phyloP scores from a whole-genome alignment of 2,329 filamentous ascomycete species.

The Tolypocladium amazonense region DNA sequence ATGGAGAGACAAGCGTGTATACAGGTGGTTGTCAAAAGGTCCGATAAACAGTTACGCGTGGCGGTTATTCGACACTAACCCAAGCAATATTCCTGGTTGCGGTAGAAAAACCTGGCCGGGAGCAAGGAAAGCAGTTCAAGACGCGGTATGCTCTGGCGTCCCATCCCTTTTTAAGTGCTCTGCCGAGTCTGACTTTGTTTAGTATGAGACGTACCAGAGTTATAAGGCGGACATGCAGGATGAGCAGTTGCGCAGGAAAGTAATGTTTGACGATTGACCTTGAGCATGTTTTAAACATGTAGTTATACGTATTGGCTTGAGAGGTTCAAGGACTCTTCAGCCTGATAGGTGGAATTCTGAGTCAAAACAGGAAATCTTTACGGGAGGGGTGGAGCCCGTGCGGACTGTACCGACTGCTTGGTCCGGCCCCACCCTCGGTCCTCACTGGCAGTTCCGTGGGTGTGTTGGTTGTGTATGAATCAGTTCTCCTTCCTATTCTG shows the following conservation, averaged over 20 bases:
- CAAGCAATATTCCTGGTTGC: conserved; percentile 11
- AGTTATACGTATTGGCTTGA: not conserved
- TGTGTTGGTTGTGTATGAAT: not conserved
- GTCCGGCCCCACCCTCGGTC: not conserved
- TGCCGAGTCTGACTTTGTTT: not conserved
- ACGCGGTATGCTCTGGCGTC: conserved; percentile 8
- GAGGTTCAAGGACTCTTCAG: not conserved
- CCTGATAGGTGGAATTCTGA: not conserved
- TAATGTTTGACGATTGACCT: not conserved
- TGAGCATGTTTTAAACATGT: not conserved
- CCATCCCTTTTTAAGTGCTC: not conserved
- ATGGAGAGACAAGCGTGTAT: conserved; percentile 13
- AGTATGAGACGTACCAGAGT: not conserved
- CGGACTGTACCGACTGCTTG: not conserved
- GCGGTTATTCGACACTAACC: conserved; percentile 17
- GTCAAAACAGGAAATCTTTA: not conserved
- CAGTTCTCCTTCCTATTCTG: not conserved
- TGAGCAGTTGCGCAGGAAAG: not conserved
- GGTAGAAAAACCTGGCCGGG: conserved; percentile 11
- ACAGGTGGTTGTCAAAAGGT: conserved; percentile 13
- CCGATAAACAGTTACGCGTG: conserved; percentile 14
- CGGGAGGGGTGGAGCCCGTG: not conserved
- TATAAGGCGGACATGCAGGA: not conserved
- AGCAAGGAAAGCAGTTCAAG: conserved; percentile 10
- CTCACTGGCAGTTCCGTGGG: not conserved